Percentiles rank a stretch among this genome's conserved stretches.
Conservation (phyloP, 352 stramenopile species). For the Phytopythium boreale region DNA sequence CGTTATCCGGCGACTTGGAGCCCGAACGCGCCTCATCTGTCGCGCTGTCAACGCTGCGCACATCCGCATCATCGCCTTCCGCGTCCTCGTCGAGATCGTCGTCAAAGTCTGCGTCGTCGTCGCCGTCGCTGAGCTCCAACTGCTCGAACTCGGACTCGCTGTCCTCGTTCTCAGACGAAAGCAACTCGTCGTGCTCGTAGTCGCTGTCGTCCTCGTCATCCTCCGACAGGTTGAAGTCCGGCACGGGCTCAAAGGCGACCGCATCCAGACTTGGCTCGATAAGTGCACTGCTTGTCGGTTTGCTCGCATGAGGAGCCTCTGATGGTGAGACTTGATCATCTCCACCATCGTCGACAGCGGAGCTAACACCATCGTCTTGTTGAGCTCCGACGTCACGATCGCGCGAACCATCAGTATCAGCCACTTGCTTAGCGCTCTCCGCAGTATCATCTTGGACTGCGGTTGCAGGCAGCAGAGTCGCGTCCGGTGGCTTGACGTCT, state of each 20-base stretch:
- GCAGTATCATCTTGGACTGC: not conserved
- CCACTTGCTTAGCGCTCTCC: not conserved
- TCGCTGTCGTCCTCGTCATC: conserved; percentile 77
- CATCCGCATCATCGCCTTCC: conserved; percentile 7
- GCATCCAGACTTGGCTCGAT: conserved; percentile 8
- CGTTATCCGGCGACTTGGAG: conserved; percentile 13
- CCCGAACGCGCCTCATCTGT: not conserved
- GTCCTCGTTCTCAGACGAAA: conserved; percentile 70
- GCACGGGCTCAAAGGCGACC: conserved; percentile 10
- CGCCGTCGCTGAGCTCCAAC: conserved; percentile 67
- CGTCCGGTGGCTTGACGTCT: conserved; percentile 17
- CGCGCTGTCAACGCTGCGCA: not conserved
- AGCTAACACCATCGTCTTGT: too few relatives aligned
- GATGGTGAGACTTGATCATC: not conserved
- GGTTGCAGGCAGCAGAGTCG: not conserved
- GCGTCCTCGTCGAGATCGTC: conserved; percentile 19
- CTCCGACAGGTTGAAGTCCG: conserved; percentile 15
- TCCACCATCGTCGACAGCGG: not conserved
- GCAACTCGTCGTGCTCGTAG: conserved; percentile 79
- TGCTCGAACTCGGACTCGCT: conserved; percentile 78
- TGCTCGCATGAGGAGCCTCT: not conserved
- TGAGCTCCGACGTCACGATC: not conserved
- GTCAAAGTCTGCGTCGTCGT: conserved; percentile 36
- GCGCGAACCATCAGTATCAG: not conserved
- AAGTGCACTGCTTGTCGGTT: not conserved